Base-by-base conservation (phyloP, 176 grass and related monocot species). In the Rhynchospora tenuis region DNA sequence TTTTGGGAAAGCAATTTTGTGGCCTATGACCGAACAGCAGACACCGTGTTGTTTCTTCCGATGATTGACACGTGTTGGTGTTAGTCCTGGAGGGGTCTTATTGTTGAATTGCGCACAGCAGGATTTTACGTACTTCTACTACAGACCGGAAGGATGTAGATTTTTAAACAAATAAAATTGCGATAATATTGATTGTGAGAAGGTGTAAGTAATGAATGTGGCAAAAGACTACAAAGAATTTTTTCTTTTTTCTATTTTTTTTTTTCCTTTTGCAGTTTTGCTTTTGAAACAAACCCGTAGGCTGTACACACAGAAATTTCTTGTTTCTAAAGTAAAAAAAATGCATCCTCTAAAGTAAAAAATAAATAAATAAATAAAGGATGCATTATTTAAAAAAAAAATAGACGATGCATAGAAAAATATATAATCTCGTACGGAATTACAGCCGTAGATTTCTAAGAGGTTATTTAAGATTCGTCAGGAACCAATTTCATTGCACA, bases 1-100 rank as follows among this genome's bases (percentile, higher is more conserved):
- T 77, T 77, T 54, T 77, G 46, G 50, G 73, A 77, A 77, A 43
- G 78, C 42, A 5, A 45, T 23, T 44, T 81, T 81, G 78, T 62
- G 78, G 78, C 48, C 5, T 13, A 60, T 23, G 1, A 28, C 73
- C 48, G 6, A 81, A 81, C 56, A 81, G 56, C n/a, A 14, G 29
- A 60, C 78, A 81, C 56, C 1, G 23, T 29, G 23, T 27, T 55
- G 46, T 8, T 52, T 4, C 7, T 6, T 44, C 0, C 1, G 9
- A 13, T 22, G 11, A 3, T n/a, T 43, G 56, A 38, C 58, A 81
- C 78, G 56, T 81, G 23, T 10, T 8, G 5, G 12, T 0, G 14
- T 8, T 1, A 22, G 3, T 9, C 48, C 23, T 0, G 3, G 6
- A 29, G 13, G 12, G 12, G 22, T 16, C 11, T 52, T 15, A 14